Evolutionary conservation across 2,329 filamentous ascomycete species (phyloP).

Genomic region (Tolypocladium ovalisporum): DNA sequence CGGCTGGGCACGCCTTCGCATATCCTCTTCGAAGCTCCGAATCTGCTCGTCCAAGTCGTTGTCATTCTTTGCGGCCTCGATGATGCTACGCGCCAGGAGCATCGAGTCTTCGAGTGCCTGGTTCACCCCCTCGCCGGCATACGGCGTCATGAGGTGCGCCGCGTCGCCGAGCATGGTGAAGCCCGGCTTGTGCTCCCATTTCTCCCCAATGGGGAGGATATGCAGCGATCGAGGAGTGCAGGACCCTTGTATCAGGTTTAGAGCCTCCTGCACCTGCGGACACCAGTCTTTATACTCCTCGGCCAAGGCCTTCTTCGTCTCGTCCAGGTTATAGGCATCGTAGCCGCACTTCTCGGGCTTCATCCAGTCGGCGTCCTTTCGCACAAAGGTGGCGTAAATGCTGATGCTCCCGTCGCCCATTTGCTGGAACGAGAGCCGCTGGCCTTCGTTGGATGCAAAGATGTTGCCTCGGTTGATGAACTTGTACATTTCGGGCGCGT

Average conservation of each 20-base stretch:
- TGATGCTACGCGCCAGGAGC: conserved; percentile 33
- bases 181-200: conserved; percentile 35
- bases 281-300: conserved; percentile 28
- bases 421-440: conserved; percentile 25
- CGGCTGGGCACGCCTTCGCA: conserved; percentile 24
- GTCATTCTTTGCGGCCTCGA: conserved; percentile 12
- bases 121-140: conserved; percentile 50
- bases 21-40: conserved; percentile 22
- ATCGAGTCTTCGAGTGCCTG: conserved; percentile 43
- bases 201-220: conserved; percentile 37
- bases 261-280: conserved; percentile 26
- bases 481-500: conserved; percentile 30
- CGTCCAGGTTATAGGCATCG: conserved; percentile 26
- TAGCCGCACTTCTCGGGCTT: conserved; percentile 28
- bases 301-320: conserved; percentile 27
- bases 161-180: conserved; percentile 48
- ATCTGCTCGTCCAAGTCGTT: conserved; percentile 22
- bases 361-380: conserved; percentile 26
- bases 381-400: conserved; percentile 25
- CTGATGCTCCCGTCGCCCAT: conserved; percentile 37
- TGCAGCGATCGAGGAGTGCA: conserved; percentile 35
- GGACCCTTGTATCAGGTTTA: conserved; percentile 27
- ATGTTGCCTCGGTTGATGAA: conserved; percentile 35
- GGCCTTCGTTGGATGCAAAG: conserved; percentile 31
- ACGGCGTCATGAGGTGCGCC: conserved; percentile 48